Evolutionary conservation across 2,329 filamentous ascomycete species (phyloP).

Genomic region (Monosporascus ibericus): DNA sequence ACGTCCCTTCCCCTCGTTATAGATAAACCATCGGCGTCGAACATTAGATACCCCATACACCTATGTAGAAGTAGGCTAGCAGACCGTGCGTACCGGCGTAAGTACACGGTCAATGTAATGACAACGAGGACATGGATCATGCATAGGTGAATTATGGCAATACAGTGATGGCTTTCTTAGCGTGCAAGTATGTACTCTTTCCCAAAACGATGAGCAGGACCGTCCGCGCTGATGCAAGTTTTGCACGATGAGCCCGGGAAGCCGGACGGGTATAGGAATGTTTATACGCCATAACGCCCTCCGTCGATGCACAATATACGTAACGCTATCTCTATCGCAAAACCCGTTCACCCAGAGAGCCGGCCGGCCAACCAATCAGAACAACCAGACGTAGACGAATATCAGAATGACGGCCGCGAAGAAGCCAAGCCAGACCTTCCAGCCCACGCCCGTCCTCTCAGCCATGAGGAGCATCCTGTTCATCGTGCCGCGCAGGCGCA

Average conservation of each 20-base stretch:
- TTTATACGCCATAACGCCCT: conserved; percentile 9
- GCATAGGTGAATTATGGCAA: conserved; percentile 23
- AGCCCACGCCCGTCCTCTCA: conserved; percentile 85
- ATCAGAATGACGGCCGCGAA: conserved; percentile 76
- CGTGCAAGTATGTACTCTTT: neutral
- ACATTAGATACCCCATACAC: conserved; percentile 18
- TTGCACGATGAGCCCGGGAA: neutral
- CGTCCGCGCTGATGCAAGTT: no score
- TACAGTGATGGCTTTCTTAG: conserved; percentile 7
- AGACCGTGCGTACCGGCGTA: conserved; percentile 1
- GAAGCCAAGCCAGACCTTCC: conserved; percentile 90
- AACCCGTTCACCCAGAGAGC: neutral
- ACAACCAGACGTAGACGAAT: conserved; percentile 92
- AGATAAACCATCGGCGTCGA: neutral
- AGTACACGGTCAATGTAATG: conserved; percentile 6
- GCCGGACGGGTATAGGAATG: no score
- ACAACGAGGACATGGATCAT: conserved; percentile 21
- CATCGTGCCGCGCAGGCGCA: conserved; percentile 86
- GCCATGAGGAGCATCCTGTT: conserved; percentile 96
- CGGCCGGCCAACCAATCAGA: conserved; percentile 38
- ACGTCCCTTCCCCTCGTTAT: no score
- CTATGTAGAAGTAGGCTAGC: conserved; percentile 6
- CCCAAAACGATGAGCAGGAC: neutral
- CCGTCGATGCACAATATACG: neutral
- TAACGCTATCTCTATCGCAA: neutral